Evolutionary conservation across 2,329 filamentous ascomycete genomes (phyloP), one percentile per base, ranked within the genome.

Genomic region (Penicillium vulpinum): DNA sequence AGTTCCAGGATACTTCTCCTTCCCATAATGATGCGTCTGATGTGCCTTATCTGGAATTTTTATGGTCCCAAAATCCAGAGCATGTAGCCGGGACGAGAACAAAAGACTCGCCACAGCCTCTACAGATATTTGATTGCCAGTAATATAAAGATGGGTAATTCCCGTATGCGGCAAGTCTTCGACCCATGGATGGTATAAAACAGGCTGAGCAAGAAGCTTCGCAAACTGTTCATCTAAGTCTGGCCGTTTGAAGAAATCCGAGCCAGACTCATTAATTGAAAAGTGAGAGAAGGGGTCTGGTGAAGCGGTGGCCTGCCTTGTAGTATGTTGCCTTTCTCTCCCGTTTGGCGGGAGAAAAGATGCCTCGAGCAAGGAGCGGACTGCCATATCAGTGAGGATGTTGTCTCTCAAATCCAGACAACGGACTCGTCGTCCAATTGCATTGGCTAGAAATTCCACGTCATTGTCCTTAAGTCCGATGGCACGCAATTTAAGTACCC

Each of bases 131-230:
- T 73, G 63, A 55, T 87, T 87, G 8, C 78, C 78, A 4, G 83
- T 77, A 15, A 87, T 77, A 63, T 84, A 85, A 2, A 87, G 71
- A 70, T 87, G 84, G 0, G 84, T 86, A 36, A 86, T 78, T 2
- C 85, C 85, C 10, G 75, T 72, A 62, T 81, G 76, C 22, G 80
- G 77, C 1, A 81, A 73, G 60, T 84, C 79, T 62, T 86, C 83
- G 28, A 86, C 79, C 36, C 81, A 79, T 29, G 84, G 77, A 48
- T 80, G 78, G 10, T 79, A 80, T 16, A 82, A 77, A 40, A 84
- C 80, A 1, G 76, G 76, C 22, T 72, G 73, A 1, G 80, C 81
- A 36, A 84, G 74, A 13, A 78, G 71, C 52, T 74, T 76, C 8
- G 81, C 70, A 22, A 86, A 73, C 48, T 80, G 81, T 29, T 77